A percentile compares a stretch with the other conserved stretches of the same genome.
These are phyloP conservation scores for Cutaneotrichosporon arboriforme DNA, from an alignment of 1,284 basidiomycete genomes.

Conservation along the genomic window DNA sequence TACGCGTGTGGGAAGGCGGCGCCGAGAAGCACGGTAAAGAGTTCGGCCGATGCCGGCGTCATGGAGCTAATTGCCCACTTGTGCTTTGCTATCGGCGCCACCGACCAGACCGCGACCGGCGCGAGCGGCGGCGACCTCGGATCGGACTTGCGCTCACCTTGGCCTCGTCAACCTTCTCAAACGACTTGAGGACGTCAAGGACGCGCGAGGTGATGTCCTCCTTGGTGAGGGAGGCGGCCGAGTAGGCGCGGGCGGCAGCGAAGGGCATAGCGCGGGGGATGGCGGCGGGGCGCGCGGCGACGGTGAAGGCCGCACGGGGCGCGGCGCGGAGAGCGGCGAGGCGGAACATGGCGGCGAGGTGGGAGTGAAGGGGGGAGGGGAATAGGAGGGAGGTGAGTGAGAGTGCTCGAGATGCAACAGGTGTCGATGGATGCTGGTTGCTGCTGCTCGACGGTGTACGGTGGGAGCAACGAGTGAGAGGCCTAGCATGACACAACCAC, in stretches of 20 bases:
- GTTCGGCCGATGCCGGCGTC: no score
- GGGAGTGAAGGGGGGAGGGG: neutral
- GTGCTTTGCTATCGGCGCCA: no score
- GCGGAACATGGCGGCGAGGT: slow-evolving; percentile 33
- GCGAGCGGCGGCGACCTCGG: no score
- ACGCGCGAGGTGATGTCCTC: slow-evolving; percentile 76
- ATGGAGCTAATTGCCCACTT: no score
- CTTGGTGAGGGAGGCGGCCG: slow-evolving; percentile 67
- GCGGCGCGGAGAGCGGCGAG: slow-evolving; percentile 22
- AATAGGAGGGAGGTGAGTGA: neutral
- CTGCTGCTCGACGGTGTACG: neutral
- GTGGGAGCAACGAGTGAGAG: neutral
- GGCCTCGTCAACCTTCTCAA: slow-evolving; percentile 83
- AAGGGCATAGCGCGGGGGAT: slow-evolving; percentile 2
- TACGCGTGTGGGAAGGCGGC: neutral
- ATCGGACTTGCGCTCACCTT: slow-evolving; percentile 59
- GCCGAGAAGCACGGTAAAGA: neutral
- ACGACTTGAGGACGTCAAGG: slow-evolving; percentile 81
- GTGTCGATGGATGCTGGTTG: neutral
- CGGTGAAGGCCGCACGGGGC: slow-evolving; percentile 14
- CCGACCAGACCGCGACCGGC: no score
- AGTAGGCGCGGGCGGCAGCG: slow-evolving; percentile 54
- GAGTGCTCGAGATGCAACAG: neutral
- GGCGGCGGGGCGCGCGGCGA: slow-evolving; percentile 1
- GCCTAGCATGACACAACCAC: neutral